These are phyloP conservation scores for Populus alba DNA, from an alignment of 345 rosid species.

Conservation along the genomic window DNA sequence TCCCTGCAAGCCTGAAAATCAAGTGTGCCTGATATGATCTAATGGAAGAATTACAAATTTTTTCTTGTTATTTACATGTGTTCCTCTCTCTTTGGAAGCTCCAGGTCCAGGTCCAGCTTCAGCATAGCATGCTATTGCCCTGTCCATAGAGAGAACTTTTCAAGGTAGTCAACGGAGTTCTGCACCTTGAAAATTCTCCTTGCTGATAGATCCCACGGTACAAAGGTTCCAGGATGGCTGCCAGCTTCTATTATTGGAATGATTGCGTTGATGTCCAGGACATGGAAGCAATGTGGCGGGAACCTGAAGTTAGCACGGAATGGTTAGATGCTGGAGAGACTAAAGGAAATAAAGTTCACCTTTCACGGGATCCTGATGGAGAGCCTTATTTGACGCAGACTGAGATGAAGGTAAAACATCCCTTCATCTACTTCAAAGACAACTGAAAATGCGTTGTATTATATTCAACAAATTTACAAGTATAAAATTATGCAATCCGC, in stretches of 20 bases:
- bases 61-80: background rate
- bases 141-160: background rate
- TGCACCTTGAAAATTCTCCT: background rate
- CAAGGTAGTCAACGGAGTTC: background rate
- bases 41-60: background rate
- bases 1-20: background rate
- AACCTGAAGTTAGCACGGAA: slow-evolving; percentile 66
- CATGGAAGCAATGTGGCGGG: slow-evolving; percentile 82
- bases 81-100: background rate
- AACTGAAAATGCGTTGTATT: background rate
- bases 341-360: slow-evolving; percentile 71
- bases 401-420: slow-evolving; percentile 67
- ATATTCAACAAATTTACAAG: background rate
- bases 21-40: background rate
- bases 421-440: background rate
- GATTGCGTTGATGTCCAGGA: slow-evolving; percentile 68
- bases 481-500: background rate
- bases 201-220: slow-evolving; percentile 11
- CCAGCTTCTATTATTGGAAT: slow-evolving; percentile 83
- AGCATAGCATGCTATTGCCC: background rate
- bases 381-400: slow-evolving; percentile 84
- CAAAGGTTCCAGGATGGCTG: slow-evolving; percentile 44
- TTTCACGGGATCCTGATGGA: slow-evolving; percentile 95
- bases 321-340: slow-evolving; percentile 89
- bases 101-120: background rate